Conservation (phyloP, 202 grass and related monocot species). For the Elaeis oleifera region DNA sequence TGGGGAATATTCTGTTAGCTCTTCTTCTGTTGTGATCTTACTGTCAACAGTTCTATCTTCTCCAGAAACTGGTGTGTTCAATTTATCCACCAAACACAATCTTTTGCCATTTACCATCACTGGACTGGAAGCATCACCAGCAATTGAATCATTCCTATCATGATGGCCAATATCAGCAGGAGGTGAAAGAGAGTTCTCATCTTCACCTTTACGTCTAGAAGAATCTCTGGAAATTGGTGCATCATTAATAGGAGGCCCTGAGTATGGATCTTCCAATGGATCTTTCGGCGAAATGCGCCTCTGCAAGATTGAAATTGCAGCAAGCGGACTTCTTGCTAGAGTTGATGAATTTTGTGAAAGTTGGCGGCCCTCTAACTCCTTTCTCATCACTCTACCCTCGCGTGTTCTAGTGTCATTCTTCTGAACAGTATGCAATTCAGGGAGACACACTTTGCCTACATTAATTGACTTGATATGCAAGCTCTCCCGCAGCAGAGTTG, state of each 20-base stretch:
- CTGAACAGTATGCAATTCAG: slow-evolving; percentile 22
- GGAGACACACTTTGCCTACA: slow-evolving; percentile 26
- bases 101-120: background rate
- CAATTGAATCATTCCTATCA: slow-evolving; percentile 13
- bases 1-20: slow-evolving; percentile 10
- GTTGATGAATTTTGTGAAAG: slow-evolving; percentile 26
- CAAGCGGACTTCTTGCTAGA: slow-evolving; percentile 16
- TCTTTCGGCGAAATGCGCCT: slow-evolving; percentile 24
- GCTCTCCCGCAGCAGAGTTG: slow-evolving; percentile 28
- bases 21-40: slow-evolving; percentile 21
- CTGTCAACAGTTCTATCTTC: slow-evolving; percentile 16
- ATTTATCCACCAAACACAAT: slow-evolving; percentile 15
- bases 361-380: background rate
- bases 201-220: slow-evolving; percentile 22
- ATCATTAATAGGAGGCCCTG: slow-evolving; percentile 22
- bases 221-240: slow-evolving; percentile 17
- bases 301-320: slow-evolving; percentile 28
- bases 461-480: slow-evolving; percentile 35
- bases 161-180: slow-evolving; percentile 6
- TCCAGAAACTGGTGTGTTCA: slow-evolving; percentile 22
- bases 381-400: slow-evolving; percentile 2
- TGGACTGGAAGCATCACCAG: slow-evolving; percentile 18
- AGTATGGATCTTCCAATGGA: slow-evolving; percentile 17
- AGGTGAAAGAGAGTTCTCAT: slow-evolving; percentile 17
- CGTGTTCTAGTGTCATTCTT: background rate